phyloP scores from a whole-genome alignment of 768 basidiomycete genomes.

The Tephrocybe sp. region DNA sequence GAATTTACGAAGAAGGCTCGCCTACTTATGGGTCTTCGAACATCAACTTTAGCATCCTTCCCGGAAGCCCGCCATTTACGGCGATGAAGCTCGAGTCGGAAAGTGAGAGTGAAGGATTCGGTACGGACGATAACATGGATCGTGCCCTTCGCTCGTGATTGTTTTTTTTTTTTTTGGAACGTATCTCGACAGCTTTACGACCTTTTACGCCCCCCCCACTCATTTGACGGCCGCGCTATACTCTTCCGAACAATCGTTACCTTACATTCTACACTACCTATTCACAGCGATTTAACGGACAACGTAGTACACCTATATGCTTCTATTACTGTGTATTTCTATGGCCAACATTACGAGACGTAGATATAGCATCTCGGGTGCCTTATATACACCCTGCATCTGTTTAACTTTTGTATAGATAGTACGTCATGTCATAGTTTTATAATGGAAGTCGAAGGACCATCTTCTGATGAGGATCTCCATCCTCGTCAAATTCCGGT shows the following conservation, averaged over 20 bases:
- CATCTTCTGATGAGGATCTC: slow-evolving; percentile 88
- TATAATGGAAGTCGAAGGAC: slow-evolving; percentile 49
- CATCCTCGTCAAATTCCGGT: slow-evolving; percentile 77
- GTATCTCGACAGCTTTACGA: slow-evolving; percentile 15
- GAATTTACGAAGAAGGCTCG: slow-evolving; percentile 85
- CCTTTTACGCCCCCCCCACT: slow-evolving; percentile 33
- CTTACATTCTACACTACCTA: neutral
- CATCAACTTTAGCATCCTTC: slow-evolving; percentile 83
- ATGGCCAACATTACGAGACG: slow-evolving; percentile 15
- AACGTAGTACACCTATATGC: slow-evolving; percentile 26
- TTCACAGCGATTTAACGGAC: neutral
- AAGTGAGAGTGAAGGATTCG: slow-evolving; percentile 67
- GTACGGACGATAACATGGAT: slow-evolving; percentile 47
- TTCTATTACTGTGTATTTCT: slow-evolving; percentile 32
- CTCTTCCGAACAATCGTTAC: no score
- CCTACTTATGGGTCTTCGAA: slow-evolving; percentile 64
- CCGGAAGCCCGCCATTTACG: slow-evolving; percentile 65
- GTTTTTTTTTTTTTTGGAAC: slow-evolving; percentile 8
- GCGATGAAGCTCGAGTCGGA: slow-evolving; percentile 64
- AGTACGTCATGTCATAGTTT: slow-evolving; percentile 7
- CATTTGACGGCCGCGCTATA: slow-evolving; percentile 21
- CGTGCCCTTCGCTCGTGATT: slow-evolving; percentile 35
- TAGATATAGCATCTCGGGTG: neutral
- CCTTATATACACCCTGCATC: slow-evolving; percentile 1
- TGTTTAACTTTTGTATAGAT: neutral